A percentile compares a stretch with the other conserved stretches of the same genome.
Evolutionary conservation across 176 grass and related monocot genomes (phyloP).

Genomic region (Ensete glaucum): DNA sequence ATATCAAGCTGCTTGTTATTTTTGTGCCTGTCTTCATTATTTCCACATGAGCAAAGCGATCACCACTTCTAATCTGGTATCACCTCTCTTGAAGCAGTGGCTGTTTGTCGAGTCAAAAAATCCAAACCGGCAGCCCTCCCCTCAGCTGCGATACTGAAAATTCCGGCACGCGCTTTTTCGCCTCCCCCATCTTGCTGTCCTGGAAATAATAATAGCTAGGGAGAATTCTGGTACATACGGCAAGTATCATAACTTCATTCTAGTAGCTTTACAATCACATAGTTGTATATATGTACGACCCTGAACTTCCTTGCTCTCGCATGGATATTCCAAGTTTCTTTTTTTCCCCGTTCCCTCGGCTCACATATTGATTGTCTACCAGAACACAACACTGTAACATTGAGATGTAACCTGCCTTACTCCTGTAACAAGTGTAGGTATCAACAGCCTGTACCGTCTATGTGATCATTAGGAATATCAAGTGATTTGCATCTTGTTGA

Average conservation of each 20-base stretch:
- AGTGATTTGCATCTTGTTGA: background rate
- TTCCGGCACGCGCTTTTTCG: too few relatives aligned
- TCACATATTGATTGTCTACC: background rate
- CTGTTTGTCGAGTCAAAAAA: background rate
- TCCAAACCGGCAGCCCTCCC: background rate
- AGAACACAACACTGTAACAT: slow-evolving; percentile 4
- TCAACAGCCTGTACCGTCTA: background rate
- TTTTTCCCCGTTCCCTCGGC: background rate
- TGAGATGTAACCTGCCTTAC: background rate
- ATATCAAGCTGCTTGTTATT: too few relatives aligned
- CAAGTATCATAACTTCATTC: background rate
- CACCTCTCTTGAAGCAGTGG: background rate
- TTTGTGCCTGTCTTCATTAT: background rate
- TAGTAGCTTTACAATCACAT: background rate
- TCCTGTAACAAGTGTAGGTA: background rate
- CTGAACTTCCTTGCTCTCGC: background rate
- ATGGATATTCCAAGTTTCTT: background rate
- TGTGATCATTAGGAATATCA: background rate
- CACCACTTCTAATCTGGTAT: background rate
- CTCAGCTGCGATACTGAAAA: background rate
- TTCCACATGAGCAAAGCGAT: background rate
- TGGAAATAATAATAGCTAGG: background rate
- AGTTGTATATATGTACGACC: slow-evolving; percentile 1
- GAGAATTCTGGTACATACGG: slow-evolving; percentile 4
- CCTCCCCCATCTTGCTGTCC: background rate